Evolutionary conservation across 2,329 filamentous ascomycete genomes (phyloP).

Genomic region (Malbranchea zuffiana): DNA sequence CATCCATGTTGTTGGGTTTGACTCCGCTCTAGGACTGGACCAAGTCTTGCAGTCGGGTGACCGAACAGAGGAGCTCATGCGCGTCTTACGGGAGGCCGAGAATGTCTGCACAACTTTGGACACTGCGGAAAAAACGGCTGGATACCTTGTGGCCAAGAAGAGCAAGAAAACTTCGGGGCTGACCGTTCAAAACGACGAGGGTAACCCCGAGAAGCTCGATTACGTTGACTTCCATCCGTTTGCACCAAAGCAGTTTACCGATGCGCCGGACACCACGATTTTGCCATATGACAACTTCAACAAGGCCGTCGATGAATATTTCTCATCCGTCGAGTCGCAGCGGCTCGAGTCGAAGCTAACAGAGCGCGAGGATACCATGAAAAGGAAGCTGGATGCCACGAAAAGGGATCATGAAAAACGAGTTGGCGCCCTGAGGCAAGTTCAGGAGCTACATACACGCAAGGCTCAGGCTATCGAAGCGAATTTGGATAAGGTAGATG

Average conservation of each 20-base stretch:
- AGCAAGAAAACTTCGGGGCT: constrained; percentile 27
- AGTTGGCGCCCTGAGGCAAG: constrained; percentile 69
- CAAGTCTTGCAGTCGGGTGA: constrained; percentile 57
- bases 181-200: constrained; percentile 32
- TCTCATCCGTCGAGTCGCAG: constrained; percentile 90
- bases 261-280: constrained; percentile 54
- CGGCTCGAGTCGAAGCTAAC: constrained; percentile 73
- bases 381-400: constrained; percentile 75
- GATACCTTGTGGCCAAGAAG: constrained; percentile 76
- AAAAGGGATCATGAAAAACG: constrained; percentile 73
- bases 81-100: constrained; percentile 58
- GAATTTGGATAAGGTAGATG: constrained; percentile 81
- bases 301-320: constrained; percentile 90
- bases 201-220: constrained; percentile 12
- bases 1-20: constrained; percentile 58
- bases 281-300: constrained; percentile 79
- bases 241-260: constrained; percentile 65
- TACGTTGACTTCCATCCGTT: constrained; percentile 98
- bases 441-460: constrained; percentile 69
- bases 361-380: constrained; percentile 71
- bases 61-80: constrained; percentile 56
- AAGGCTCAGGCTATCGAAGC: constrained; percentile 87
- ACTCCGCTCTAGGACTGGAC: constrained; percentile 55
- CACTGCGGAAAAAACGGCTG: constrained; percentile 53
- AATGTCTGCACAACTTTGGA: constrained; percentile 59